Conservation (phyloP, 2,329 filamentous ascomycete species). For the Nigrospora oryzae region DNA sequence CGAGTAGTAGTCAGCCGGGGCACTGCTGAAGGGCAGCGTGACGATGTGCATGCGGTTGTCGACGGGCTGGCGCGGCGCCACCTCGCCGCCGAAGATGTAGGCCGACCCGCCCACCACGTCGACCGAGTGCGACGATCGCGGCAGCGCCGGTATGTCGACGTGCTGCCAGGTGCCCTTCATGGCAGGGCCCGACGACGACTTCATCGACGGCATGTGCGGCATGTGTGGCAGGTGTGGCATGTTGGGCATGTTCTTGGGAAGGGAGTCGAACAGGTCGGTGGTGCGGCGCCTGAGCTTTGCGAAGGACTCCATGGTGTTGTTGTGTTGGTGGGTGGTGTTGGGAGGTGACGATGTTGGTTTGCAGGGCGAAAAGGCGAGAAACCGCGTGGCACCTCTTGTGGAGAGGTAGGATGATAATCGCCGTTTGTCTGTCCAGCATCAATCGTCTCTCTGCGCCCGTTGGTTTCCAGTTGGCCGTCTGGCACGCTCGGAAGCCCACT, state of each 20-base stretch:
- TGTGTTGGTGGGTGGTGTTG: not conserved
- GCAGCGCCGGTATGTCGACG: slow-evolving; percentile 45
- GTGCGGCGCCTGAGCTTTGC: slow-evolving; percentile 45
- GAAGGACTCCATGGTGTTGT: slow-evolving; percentile 40
- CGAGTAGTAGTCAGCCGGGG: slow-evolving; percentile 50
- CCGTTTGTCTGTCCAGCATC: too few species aligned
- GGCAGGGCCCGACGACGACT: slow-evolving; percentile 6
- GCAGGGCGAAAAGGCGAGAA: too few species aligned
- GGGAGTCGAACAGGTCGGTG: slow-evolving; percentile 41
- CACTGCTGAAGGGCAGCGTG: slow-evolving; percentile 47
- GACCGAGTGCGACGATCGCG: slow-evolving; percentile 67
- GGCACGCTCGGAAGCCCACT: too few species aligned
- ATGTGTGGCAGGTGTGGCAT: slow-evolving; percentile 16
- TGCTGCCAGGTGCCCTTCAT: slow-evolving; percentile 54
- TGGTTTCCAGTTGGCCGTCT: too few species aligned
- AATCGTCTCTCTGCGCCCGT: too few species aligned
- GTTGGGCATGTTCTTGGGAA: slow-evolving; percentile 31
- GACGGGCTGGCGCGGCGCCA: slow-evolving; percentile 53
- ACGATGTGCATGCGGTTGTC: slow-evolving; percentile 67
- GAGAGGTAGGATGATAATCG: too few species aligned
- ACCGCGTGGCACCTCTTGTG: too few species aligned
- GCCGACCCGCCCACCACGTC: slow-evolving; percentile 49
- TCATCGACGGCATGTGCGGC: slow-evolving; percentile 12
- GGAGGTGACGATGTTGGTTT: not conserved
- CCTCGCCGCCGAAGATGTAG: slow-evolving; percentile 70